Conservation (phyloP, 2,329 filamentous ascomycete species). For the Calycina marina region DNA sequence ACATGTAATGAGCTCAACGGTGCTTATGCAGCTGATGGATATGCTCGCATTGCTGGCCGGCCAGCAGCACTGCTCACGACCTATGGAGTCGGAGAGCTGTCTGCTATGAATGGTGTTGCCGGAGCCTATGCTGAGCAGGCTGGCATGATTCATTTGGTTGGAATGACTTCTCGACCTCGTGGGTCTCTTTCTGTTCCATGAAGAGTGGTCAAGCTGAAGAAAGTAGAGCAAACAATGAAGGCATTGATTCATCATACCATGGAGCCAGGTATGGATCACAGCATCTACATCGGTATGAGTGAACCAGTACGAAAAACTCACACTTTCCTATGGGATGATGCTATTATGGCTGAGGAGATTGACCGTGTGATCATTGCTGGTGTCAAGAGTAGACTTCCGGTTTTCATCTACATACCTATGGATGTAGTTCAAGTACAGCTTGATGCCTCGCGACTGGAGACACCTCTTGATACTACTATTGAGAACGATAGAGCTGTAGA, state of each 20-base stretch:
- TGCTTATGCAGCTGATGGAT: constrained; percentile 36
- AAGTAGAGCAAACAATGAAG: constrained; percentile 27
- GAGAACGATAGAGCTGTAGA: constrained; percentile 12
- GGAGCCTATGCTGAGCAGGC: constrained; percentile 42
- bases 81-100: constrained; percentile 38
- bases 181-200: constrained; percentile 1
- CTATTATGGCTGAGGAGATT: constrained; percentile 38
- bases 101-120: constrained; percentile 42
- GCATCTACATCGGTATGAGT: constrained; percentile 33
- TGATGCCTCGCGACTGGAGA: constrained; percentile 21
- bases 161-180: constrained; percentile 20
- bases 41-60: constrained; percentile 32
- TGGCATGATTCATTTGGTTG: constrained; percentile 42
- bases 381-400: constrained; percentile 36
- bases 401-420: constrained; percentile 39
- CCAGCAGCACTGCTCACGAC: constrained; percentile 32
- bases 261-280: constrained; percentile 41
- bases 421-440: constrained; percentile 32
- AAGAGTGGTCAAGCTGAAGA: neutral
- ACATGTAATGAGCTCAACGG: constrained; percentile 24
- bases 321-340: constrained; percentile 38
- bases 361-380: constrained; percentile 35
- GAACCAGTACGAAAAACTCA: constrained; percentile 23
- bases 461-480: constrained; percentile 14
- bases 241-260: constrained; percentile 38